Base-by-base conservation (phyloP, 129 eudicot species). In the Pulicaria dysenterica region DNA sequence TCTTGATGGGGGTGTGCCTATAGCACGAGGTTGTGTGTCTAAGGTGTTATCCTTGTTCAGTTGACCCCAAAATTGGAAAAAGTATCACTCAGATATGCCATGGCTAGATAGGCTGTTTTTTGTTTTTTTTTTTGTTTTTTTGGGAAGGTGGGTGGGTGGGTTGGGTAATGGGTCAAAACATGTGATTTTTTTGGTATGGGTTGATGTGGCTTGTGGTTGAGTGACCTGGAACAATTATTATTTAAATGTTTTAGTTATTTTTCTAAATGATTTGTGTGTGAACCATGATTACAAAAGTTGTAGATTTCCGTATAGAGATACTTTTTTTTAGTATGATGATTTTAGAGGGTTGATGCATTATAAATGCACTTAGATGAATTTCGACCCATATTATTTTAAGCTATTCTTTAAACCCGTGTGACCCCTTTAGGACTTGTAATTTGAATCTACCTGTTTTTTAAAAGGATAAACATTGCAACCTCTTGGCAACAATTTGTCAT, bases 1-100 rank as follows among this genome's bases (percentile, higher is more conserved):
- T 65, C 55, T 45, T 65, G 8, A 45, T 48, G 41, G 12, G 54
- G 44, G 17, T 64, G 54, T 63, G 50, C 68, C n/a, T 63, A 41
- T 63, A 42, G 31, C 41, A 17, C 8, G 31, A 24, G 31, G 2
- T 24, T 24, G 31, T 24, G 31, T 24, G 31, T 24, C 31, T 24
- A 24, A 24, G 31, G 31, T 24, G 31, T 24, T 24, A 24, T 2
- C 10, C 38, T 56, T 43, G 55, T 19, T 44, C 12, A 43, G 40
- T 10, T 5, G 40, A 17, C 40, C 53, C 38, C 36, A 17, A 46
- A 64, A 64, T 64, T 17, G 70, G 70, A 43, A 64, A 36, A 42
- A 64, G 9, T 7, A 64, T 8, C 47, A 19, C 44, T 44, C 40
- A 44, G 11, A 38, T 45, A 38, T 65, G 54, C 55, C 40, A 19